These are phyloP conservation scores for Xylariaceae sp. DNA, from an alignment of 2,329 filamentous ascomycete genomes.

Conservation along the genomic window DNA sequence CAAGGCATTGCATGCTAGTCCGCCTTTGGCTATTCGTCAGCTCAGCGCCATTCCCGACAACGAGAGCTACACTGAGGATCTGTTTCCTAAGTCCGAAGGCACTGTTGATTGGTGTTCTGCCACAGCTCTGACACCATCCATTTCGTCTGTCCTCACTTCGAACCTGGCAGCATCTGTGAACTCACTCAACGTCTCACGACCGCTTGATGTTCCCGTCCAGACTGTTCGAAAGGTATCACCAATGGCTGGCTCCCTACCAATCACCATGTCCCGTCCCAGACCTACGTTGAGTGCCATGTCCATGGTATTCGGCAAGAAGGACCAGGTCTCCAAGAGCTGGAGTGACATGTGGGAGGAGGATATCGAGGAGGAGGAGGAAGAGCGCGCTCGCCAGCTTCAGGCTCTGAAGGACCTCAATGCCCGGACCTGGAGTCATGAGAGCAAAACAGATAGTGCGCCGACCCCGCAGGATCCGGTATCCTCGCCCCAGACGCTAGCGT, in stretches of 20 bases:
- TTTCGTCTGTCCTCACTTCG: slow-evolving; percentile 81
- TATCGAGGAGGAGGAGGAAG: slow-evolving; percentile 67
- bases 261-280: slow-evolving; percentile 73
- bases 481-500: slow-evolving; percentile 37
- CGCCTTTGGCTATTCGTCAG: slow-evolving; percentile 69
- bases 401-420: slow-evolving; percentile 65
- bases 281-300: slow-evolving; percentile 67
- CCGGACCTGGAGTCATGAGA: slow-evolving; percentile 76
- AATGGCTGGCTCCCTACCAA: slow-evolving; percentile 68
- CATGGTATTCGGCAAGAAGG: slow-evolving; percentile 73
- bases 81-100: slow-evolving; percentile 75
- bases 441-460: slow-evolving; percentile 40
- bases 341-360: slow-evolving; percentile 98
- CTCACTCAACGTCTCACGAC: slow-evolving; percentile 56
- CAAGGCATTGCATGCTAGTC: slow-evolving; percentile 76
- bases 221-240: slow-evolving; percentile 51
- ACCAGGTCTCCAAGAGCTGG: slow-evolving; percentile 95
- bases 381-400: slow-evolving; percentile 55
- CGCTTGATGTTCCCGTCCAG: slow-evolving; percentile 37
- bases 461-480: slow-evolving; percentile 38
- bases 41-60: slow-evolving; percentile 82
- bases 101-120: slow-evolving; percentile 75
- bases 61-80: slow-evolving; percentile 75
- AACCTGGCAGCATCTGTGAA: slow-evolving; percentile 77
- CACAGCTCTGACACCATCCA: slow-evolving; percentile 71